Evolutionary conservation across 2,329 filamentous ascomycete genomes (phyloP), one percentile per base, ranked within the genome.

Genomic region (Helicocarpus griseus): DNA sequence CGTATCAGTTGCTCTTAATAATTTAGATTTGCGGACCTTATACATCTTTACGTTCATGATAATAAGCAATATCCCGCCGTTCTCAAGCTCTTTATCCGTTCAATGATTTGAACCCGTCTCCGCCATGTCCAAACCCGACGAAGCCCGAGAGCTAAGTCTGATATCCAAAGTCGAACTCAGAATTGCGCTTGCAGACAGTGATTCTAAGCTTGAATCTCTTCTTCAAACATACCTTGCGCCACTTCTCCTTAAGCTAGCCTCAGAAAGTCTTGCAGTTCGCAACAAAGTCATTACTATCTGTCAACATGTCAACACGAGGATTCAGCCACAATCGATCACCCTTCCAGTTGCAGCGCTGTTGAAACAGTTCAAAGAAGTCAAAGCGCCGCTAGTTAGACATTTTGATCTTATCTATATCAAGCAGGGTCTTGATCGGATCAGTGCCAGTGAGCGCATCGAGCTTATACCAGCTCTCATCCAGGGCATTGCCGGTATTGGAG

Each of bases 401-500:
- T 86, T 96, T 60, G 90, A 97, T 68, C 73, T 97, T 38, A 77
- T 86, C 17, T 95, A 95, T 64, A 86, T 96, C 35, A 87, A 94
- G 62, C 88, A 95, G 64, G 93, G 91, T 36, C 74, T 87, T 41
- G 77, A 77, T 48, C 76, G 83, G 47, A 67, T 87, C 19, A 73
- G 77, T 2, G 66, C 76, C 9, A 66, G 70, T 49, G 85, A 91
- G 39, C 80, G 88, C 58, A 77, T 85, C 33, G 80, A 83, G 9
- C 72, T 95, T 4, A 69, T 96, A n/a, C 83, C 88, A 1, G 76
- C 80, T 2, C 69, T 89, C 8, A 70, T 90, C 14, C 74, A 78
- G 56, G 85, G 83, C 8, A 83, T 94, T 33, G 55, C 61, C 5
- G 52, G 53, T 17, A 24, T 49, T 11, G 54, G 53, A 22, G 21